Evolutionary conservation across 2,329 filamentous ascomycete species (phyloP).

Genomic region (Colletotrichum shisoi): DNA sequence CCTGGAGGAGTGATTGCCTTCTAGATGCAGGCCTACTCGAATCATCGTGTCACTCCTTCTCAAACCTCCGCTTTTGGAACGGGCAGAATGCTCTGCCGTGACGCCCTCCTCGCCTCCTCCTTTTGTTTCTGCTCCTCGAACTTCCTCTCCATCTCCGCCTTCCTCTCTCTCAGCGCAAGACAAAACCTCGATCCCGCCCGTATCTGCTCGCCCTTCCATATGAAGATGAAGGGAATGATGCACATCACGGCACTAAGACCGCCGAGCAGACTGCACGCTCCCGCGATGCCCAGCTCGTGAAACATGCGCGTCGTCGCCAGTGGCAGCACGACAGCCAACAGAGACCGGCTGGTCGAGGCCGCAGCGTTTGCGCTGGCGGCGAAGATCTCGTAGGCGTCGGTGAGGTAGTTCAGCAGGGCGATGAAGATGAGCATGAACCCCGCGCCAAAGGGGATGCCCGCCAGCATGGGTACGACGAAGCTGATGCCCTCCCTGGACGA

Average conservation of each 20-base stretch:
- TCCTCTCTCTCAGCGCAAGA: constrained; percentile 63
- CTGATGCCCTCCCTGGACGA: constrained; percentile 57
- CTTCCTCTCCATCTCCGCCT: constrained; percentile 55
- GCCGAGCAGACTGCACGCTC: constrained; percentile 62
- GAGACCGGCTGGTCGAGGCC: constrained; percentile 37
- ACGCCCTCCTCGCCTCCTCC: constrained; percentile 32
- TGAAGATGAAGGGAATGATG: constrained; percentile 60
- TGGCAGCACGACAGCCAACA: constrained; percentile 57
- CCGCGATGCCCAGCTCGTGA: constrained; percentile 54
- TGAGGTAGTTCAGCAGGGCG: constrained; percentile 69
- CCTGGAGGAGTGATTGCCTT: neutral
- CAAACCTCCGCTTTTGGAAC: constrained; percentile 18
- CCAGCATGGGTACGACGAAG: constrained; percentile 66
- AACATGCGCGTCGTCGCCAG: constrained; percentile 64
- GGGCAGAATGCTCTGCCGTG: neutral
- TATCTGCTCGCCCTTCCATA: constrained; percentile 64
- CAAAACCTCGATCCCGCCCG: constrained; percentile 68
- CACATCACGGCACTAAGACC: constrained; percentile 61
- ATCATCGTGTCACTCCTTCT: neutral
- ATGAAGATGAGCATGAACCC: constrained; percentile 71
- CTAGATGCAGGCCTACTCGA: neutral
- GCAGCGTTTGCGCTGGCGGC: constrained; percentile 49
- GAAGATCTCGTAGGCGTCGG: constrained; percentile 72
- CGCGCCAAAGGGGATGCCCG: constrained; percentile 67
- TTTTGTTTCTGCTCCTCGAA: constrained; percentile 50